phyloP scores from a whole-genome alignment of 257 asterid species.

The Parsonsia alboflavescens region DNA sequence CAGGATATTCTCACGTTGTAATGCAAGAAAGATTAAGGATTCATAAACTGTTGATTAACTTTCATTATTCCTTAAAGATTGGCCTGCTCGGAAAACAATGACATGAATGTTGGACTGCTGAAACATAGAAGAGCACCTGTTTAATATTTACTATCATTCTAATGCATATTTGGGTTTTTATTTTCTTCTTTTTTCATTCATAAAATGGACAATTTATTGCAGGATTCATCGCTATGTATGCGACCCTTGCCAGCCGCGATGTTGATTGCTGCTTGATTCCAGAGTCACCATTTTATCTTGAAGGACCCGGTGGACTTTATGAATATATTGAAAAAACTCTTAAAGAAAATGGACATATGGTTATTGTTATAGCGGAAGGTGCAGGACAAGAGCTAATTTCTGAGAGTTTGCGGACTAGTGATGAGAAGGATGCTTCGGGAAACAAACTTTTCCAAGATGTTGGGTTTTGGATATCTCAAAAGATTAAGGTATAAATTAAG shows the following conservation, averaged over 20 bases:
- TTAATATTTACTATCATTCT: neutral
- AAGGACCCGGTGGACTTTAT: constrained; percentile 77
- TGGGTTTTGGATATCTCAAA: constrained; percentile 83
- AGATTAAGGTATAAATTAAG: constrained; percentile 53
- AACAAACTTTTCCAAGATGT: constrained; percentile 74
- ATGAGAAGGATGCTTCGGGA: constrained; percentile 70
- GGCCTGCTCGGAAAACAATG: neutral
- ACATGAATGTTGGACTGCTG: neutral
- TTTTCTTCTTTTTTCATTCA: constrained; percentile 3
- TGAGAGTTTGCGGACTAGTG: constrained; percentile 43
- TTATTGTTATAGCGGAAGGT: constrained; percentile 91
- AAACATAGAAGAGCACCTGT: neutral
- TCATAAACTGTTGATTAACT: neutral
- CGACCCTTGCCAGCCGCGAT: constrained; percentile 91
- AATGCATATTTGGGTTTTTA: neutral
- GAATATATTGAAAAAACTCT: constrained; percentile 69
- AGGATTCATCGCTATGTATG: constrained; percentile 94
- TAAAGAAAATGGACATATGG: constrained; percentile 86
- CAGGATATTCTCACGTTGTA: neutral
- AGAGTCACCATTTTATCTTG: constrained; percentile 84
- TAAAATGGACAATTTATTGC: constrained; percentile 10
- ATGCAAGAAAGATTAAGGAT: neutral
- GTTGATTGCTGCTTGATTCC: constrained; percentile 97
- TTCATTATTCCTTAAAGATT: neutral
- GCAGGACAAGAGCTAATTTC: constrained; percentile 83